A percentile compares a stretch with the other conserved stretches of the same genome.
These are phyloP conservation scores for Dioscorea cayenensis DNA, from an alignment of 116 monocot species.

Conservation along the genomic window DNA sequence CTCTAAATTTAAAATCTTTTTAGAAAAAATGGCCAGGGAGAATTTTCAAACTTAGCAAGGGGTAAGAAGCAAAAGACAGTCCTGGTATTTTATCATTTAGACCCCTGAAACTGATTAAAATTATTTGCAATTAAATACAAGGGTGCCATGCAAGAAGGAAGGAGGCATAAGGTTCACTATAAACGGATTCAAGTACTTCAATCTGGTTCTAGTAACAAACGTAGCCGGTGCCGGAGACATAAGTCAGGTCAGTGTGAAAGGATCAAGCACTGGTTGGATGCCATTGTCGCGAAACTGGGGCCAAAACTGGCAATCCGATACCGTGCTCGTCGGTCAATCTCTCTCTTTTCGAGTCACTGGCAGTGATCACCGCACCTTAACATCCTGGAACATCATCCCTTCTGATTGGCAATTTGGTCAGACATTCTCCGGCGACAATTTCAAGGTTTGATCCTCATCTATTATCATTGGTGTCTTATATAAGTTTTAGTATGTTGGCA, in stretches of 20 bases:
- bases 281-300: slow-evolving; percentile 53
- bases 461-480: background rate
- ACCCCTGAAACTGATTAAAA: background rate
- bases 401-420: slow-evolving; percentile 51
- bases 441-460: slow-evolving; percentile 21
- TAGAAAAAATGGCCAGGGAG: too few species aligned
- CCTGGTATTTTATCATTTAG: too few species aligned
- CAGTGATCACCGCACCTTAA: slow-evolving; percentile 44
- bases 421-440: slow-evolving; percentile 56
- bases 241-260: slow-evolving; percentile 38
- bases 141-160: slow-evolving; percentile 39
- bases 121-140: slow-evolving; percentile 5
- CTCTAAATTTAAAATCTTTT: too few species aligned
- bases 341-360: slow-evolving; percentile 52
- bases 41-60: too few species aligned
- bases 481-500: background rate
- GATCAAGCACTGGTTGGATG: slow-evolving; percentile 35
- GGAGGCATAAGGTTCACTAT: slow-evolving; percentile 50
- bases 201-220: slow-evolving; percentile 48
- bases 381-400: slow-evolving; percentile 46
- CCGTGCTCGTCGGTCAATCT: slow-evolving; percentile 36
- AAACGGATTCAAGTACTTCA: slow-evolving; percentile 52
- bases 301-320: slow-evolving; percentile 60
- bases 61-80: too few species aligned
- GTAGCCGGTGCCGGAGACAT: slow-evolving; percentile 51